phyloP scores from a whole-genome alignment of 169 alveolate species.

The Ichthyophthirius multifiliis region DNA sequence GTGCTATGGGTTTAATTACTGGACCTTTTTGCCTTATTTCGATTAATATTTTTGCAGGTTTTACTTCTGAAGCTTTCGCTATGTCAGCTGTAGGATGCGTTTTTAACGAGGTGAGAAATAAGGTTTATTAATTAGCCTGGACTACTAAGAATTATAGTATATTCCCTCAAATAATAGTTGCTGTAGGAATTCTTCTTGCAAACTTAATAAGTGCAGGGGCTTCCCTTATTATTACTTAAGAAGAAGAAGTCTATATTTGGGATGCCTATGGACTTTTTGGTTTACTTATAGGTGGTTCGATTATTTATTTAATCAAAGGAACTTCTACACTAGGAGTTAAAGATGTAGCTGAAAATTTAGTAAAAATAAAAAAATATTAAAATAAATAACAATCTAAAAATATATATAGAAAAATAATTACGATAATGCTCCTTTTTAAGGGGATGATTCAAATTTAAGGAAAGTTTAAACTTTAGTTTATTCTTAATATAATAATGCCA shows the following conservation, averaged over 20 bases:
- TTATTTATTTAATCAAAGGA: background rate
- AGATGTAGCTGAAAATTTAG: slow-evolving; percentile 3
- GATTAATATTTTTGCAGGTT: slow-evolving; percentile 1
- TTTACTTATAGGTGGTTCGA: background rate
- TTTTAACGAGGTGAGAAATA: no score
- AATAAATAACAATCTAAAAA: background rate
- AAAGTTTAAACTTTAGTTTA: background rate
- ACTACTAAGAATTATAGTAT: background rate
- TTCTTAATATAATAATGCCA: background rate
- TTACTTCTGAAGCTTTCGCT: background rate
- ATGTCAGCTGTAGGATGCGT: background rate
- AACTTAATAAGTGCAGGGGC: background rate
- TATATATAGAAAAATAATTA: background rate
- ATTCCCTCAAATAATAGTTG: background rate
- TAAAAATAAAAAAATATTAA: background rate
- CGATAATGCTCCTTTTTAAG: background rate
- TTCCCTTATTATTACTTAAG: background rate
- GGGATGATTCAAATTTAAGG: background rate
- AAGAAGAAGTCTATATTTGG: background rate
- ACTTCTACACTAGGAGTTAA: background rate
- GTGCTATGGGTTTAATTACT: background rate
- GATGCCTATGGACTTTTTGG: slow-evolving; percentile 18
- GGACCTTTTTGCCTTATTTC: background rate
- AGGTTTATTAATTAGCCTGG: no score
- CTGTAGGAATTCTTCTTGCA: background rate